A percentile compares a stretch with the other conserved stretches of the same genome.
phyloP scores from a whole-genome alignment of 768 basidiomycete species.

The Phaeotremella skinneri region DNA sequence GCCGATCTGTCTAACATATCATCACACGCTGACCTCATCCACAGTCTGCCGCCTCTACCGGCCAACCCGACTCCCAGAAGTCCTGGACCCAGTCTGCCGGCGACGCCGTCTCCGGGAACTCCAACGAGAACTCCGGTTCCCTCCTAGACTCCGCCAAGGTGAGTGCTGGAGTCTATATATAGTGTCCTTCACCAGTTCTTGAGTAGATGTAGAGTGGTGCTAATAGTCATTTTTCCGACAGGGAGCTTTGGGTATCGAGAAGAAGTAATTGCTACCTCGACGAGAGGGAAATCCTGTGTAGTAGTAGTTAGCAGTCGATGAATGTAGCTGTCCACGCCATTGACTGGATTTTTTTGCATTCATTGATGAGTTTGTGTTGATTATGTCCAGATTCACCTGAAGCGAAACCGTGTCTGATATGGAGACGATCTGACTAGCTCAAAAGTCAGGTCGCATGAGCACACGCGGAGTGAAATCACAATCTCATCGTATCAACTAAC shows the following conservation, averaged over 20 bases:
- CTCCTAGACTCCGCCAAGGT: slow-evolving; percentile 45
- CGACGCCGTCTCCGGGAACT: slow-evolving; percentile 45
- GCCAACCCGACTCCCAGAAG: slow-evolving; percentile 46
- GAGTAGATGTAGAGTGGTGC: neutral
- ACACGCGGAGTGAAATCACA: no score
- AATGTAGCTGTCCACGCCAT: no score
- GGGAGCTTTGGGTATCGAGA: slow-evolving; percentile 23
- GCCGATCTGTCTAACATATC: slow-evolving; percentile 1
- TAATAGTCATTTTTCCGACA: slow-evolving; percentile 1
- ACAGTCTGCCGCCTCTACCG: slow-evolving; percentile 42
- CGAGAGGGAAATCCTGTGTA: neutral
- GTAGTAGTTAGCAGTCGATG: neutral
- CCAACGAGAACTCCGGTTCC: slow-evolving; percentile 42
- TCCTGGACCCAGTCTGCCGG: slow-evolving; percentile 32
- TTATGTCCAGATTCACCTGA: no score
- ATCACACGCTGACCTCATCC: slow-evolving; percentile 13
- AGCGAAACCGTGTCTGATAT: no score
- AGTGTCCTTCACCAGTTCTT: no score
- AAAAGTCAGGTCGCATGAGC: no score
- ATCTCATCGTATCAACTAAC: no score
- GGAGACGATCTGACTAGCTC: no score
- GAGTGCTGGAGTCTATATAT: neutral
- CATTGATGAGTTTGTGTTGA: no score
- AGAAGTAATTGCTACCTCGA: neutral
- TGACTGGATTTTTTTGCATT: no score